These are phyloP conservation scores for Ilex aquifolium DNA, from an alignment of 257 asterid genomes.

Conservation along the genomic window DNA sequence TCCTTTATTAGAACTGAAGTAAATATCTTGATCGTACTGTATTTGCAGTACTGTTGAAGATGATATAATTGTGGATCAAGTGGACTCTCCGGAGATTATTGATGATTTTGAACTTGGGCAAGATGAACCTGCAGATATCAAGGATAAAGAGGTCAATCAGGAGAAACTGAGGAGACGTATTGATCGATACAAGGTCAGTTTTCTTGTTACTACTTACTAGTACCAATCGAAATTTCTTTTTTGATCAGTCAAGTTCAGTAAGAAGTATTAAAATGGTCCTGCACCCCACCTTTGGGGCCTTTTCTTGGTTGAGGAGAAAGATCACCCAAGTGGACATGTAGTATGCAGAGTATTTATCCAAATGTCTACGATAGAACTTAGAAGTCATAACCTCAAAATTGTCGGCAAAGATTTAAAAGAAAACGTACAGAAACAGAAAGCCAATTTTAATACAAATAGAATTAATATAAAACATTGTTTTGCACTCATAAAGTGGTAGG, in stretches of 20 bases:
- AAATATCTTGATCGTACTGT: constrained; percentile 8
- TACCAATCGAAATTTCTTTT: not conserved
- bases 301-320: too few species aligned
- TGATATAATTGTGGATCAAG: constrained; percentile 72
- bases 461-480: too few species aligned
- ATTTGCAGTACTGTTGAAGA: constrained; percentile 82
- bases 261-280: not conserved
- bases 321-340: too few species aligned
- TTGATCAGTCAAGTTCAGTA: not conserved
- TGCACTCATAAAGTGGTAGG: too few species aligned
- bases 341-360: too few species aligned
- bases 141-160: constrained; percentile 80
- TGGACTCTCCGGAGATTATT: constrained; percentile 76
- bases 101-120: constrained; percentile 91
- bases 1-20: not conserved
- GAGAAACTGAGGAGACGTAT: constrained; percentile 81
- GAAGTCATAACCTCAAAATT: too few species aligned
- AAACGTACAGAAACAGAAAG: too few species aligned
- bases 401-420: too few species aligned
- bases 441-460: too few species aligned
- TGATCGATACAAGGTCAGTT: constrained; percentile 66
- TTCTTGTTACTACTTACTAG: not conserved
- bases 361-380: too few species aligned
- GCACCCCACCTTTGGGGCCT: not conserved
- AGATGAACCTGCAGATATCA: constrained; percentile 74